Percentiles rank a stretch among this genome's conserved stretches.
Evolutionary conservation across 1,284 basidiomycete species (phyloP).

Genomic region (Tausonia pullulans): DNA sequence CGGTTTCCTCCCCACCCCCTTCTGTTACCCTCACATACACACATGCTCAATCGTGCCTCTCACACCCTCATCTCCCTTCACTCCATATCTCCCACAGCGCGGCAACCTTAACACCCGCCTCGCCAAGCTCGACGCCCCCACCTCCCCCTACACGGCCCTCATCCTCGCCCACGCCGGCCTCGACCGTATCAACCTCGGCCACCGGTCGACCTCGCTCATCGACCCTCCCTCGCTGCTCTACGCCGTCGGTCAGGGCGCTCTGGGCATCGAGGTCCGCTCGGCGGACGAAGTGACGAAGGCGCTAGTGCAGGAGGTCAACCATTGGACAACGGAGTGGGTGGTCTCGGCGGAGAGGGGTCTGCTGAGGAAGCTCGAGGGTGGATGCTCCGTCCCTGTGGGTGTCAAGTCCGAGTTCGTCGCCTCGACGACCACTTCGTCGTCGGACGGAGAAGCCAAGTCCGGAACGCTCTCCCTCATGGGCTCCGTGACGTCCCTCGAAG

Average conservation of each 20-base stretch:
- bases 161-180: slow-evolving; percentile 92
- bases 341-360: slow-evolving; percentile 77
- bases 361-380: slow-evolving; percentile 81
- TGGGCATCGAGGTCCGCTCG: slow-evolving; percentile 75
- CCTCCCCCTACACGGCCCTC: slow-evolving; percentile 72
- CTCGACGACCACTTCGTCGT: no score
- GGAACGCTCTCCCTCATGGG: slow-evolving; percentile 1
- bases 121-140: slow-evolving; percentile 74
- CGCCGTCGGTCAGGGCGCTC: slow-evolving; percentile 89
- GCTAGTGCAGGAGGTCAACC: slow-evolving; percentile 55
- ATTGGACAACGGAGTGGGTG: slow-evolving; percentile 62
- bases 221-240: slow-evolving; percentile 64
- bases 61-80: not conserved
- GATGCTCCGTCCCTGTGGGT: slow-evolving; percentile 95
- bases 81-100: slow-evolving; percentile 17
- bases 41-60: slow-evolving; percentile 7
- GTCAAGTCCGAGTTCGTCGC: slow-evolving; percentile 44
- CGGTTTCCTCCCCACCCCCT: slow-evolving; percentile 4
- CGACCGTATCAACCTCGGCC: slow-evolving; percentile 63
- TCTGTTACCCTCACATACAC: not conserved
- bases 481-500: slow-evolving; percentile 14
- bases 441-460: not conserved
- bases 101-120: slow-evolving; percentile 59
- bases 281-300: slow-evolving; percentile 52
- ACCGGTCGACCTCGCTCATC: slow-evolving; percentile 69